Evolutionary conservation across 495 filamentous ascomycete species (phyloP).

Genomic region (Talaromyces wortmannii): DNA sequence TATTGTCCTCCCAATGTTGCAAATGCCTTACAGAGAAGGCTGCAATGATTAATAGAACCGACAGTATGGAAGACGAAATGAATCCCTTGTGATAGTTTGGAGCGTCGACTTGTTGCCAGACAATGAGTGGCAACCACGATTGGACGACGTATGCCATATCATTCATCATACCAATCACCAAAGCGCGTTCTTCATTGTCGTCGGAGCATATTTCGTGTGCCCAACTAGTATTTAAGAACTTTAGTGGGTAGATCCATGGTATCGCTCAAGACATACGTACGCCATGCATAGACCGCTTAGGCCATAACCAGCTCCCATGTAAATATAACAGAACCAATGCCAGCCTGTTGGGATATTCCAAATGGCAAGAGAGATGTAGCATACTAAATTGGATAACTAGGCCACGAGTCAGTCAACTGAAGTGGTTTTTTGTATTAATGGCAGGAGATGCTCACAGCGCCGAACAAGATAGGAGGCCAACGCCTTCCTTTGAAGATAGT

Average conservation of each 20-base stretch:
- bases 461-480: constrained; percentile 49
- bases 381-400: constrained; percentile 30
- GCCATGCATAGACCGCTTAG: constrained; percentile 37
- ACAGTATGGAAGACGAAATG: constrained; percentile 30
- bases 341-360: constrained; percentile 40
- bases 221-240: constrained; percentile 22
- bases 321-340: constrained; percentile 38
- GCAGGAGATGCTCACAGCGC: constrained; percentile 29
- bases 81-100: constrained; percentile 42
- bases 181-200: constrained; percentile 44
- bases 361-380: constrained; percentile 28
- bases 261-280: constrained; percentile 12
- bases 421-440: neutral
- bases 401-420: constrained; percentile 6
- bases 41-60: constrained; percentile 21
- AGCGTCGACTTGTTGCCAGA: constrained; percentile 47
- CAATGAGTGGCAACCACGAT: constrained; percentile 41
- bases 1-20: constrained; percentile 29
- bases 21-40: constrained; percentile 20
- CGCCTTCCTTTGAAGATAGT: constrained; percentile 43
- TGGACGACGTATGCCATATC: constrained; percentile 42
- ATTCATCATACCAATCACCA: constrained; percentile 44
- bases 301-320: constrained; percentile 27
- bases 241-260: constrained; percentile 1
- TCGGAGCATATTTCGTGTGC: constrained; percentile 43